Percentiles rank a stretch among this genome's conserved stretches.
phyloP scores from a whole-genome alignment of 140 eudicot species.

The Cichorium intybus region DNA sequence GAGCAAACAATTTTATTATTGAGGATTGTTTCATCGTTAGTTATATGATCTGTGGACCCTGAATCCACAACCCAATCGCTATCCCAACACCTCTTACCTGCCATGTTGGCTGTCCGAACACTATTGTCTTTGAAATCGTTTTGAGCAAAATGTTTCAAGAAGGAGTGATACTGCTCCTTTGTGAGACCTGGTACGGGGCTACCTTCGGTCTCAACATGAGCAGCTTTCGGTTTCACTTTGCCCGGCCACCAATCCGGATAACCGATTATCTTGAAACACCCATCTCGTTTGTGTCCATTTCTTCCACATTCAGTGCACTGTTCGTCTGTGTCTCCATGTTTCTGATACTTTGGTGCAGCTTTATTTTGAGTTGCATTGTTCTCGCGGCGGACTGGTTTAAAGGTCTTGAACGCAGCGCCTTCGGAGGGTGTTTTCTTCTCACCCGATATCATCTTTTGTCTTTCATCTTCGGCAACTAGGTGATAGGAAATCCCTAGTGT shows the following conservation, averaged over 20 bases:
- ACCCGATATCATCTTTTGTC: constrained; percentile 8
- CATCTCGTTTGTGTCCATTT: constrained; percentile 2
- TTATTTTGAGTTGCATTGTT: not conserved
- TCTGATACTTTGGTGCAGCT: not conserved
- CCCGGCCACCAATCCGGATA: constrained; percentile 17
- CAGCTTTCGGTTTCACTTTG: constrained; percentile 7
- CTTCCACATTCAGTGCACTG: constrained; percentile 10
- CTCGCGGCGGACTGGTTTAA: not conserved
- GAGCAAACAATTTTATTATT: constrained; percentile 2
- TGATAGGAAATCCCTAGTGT: not conserved
- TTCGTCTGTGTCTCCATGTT: not conserved
- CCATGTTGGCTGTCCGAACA: constrained; percentile 7
- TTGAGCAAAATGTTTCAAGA: not conserved
- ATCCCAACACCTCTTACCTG: constrained; percentile 4
- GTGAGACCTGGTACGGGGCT: constrained; percentile 6
- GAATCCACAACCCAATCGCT: constrained; percentile 11
- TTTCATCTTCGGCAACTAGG: not conserved
- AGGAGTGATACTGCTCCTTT: not conserved
- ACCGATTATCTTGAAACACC: no score
- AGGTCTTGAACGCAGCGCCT: constrained; percentile 6
- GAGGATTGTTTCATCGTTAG: constrained; percentile 4
- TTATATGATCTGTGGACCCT: constrained; percentile 8
- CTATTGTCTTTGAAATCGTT: constrained; percentile 1
- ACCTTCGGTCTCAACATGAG: constrained; percentile 6
- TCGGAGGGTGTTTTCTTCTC: constrained; percentile 3